Evolutionary conservation across 345 rosid species (phyloP).

Genomic region (Hibiscus trionum): DNA sequence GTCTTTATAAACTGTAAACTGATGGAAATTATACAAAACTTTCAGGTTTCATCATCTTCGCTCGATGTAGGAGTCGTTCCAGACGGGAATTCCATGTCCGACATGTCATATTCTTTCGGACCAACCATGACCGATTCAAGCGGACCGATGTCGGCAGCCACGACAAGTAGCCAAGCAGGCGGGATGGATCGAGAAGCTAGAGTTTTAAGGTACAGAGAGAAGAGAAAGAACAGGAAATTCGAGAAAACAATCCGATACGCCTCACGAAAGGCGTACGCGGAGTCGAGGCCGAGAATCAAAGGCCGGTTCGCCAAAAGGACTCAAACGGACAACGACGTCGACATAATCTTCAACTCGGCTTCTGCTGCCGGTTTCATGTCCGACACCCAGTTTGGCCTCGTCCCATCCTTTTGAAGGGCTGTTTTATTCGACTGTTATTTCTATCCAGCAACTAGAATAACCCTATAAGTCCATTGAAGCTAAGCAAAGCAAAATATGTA

Average conservation of each 20-base stretch:
- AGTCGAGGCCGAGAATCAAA: slow-evolving; percentile 88
- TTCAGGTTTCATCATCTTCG: slow-evolving; percentile 81
- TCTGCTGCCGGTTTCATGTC: slow-evolving; percentile 19
- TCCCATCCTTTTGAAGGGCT: slow-evolving; percentile 46
- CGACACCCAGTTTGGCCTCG: slow-evolving; percentile 55
- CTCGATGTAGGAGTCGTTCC: slow-evolving; percentile 81
- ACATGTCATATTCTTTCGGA: slow-evolving; percentile 47
- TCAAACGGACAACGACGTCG: slow-evolving; percentile 39
- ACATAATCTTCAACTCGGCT: slow-evolving; percentile 10
- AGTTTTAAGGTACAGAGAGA: slow-evolving; percentile 92
- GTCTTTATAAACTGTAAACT: neutral
- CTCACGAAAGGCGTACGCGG: slow-evolving; percentile 91
- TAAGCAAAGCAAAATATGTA: neutral
- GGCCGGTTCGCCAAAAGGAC: slow-evolving; percentile 60
- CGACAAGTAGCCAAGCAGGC: slow-evolving; percentile 20
- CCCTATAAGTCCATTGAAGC: neutral
- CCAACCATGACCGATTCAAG: slow-evolving; percentile 26
- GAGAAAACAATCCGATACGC: slow-evolving; percentile 97
- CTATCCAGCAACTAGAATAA: neutral
- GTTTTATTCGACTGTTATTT: neutral
- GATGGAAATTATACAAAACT: slow-evolving; percentile 1
- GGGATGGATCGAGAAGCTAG: slow-evolving; percentile 78
- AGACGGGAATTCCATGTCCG: slow-evolving; percentile 57
- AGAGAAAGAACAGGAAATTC: slow-evolving; percentile 89
- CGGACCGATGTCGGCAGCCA: slow-evolving; percentile 18